Percentiles rank a stretch among this genome's conserved stretches.
Conservation (phyloP, 805 yeast genomes). For the Candida qinlingensis region DNA sequence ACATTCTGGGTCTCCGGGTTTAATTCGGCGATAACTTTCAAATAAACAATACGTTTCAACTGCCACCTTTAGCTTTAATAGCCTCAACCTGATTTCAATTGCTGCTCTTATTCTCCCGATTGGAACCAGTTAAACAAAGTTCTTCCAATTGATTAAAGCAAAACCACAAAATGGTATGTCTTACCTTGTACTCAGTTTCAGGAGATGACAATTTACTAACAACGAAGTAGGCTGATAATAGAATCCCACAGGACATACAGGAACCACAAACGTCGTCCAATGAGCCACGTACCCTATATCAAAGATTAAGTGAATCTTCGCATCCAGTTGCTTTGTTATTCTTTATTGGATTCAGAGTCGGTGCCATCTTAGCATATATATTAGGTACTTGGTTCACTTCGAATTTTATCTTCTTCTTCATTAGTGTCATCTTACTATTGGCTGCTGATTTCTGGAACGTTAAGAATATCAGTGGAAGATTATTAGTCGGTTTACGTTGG, state of each 20-base stretch:
- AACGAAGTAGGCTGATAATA: slow-evolving; percentile 5
- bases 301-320: slow-evolving; percentile 59
- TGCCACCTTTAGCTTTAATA: too few species aligned
- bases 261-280: background rate
- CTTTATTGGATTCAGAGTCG: slow-evolving; percentile 55
- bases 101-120: too few species aligned
- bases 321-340: slow-evolving; percentile 76
- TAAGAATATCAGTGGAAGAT: slow-evolving; percentile 85
- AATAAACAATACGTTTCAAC: too few species aligned
- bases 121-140: too few species aligned
- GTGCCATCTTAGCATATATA: slow-evolving; percentile 60
- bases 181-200: background rate
- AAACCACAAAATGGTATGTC: background rate
- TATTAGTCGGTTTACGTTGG: slow-evolving; percentile 91
- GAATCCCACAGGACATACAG: slow-evolving; percentile 2
- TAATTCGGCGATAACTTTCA: too few species aligned
- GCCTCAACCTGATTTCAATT: too few species aligned
- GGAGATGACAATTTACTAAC: background rate
- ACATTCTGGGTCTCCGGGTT: too few species aligned
- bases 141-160: too few species aligned
- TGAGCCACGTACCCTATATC: slow-evolving; percentile 30
- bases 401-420: slow-evolving; percentile 71
- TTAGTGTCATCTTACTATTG: slow-evolving; percentile 64
- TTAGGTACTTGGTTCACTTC: slow-evolving; percentile 67
- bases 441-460: slow-evolving; percentile 94